Conservation (phyloP, 192 early-diverging fungal genomes). For the Chytriomyces sp. region DNA sequence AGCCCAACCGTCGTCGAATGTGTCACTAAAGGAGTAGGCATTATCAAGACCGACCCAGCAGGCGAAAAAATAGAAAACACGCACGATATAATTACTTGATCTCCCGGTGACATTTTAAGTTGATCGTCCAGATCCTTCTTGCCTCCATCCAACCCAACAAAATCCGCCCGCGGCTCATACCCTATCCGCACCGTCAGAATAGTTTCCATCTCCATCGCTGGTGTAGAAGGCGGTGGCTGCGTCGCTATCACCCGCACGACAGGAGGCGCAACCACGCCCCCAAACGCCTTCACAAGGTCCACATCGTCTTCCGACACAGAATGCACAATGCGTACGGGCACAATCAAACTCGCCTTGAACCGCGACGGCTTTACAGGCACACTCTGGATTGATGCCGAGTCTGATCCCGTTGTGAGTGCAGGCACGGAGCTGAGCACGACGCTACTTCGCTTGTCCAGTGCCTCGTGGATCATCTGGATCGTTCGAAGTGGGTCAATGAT, state of each 20-base stretch:
- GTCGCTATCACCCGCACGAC: not conserved
- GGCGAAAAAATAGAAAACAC: not conserved
- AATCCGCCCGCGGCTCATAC: constrained; percentile 13
- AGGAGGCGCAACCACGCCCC: not conserved
- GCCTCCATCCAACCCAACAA: not conserved
- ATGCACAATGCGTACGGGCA: constrained; percentile 17
- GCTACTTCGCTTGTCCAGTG: constrained; percentile 19
- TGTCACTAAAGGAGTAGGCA: constrained; percentile 4
- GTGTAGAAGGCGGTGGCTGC: not conserved
- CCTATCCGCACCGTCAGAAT: constrained; percentile 19
- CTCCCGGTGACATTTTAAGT: constrained; percentile 16
- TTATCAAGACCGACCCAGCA: not conserved
- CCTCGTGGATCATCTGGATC: constrained; percentile 29
- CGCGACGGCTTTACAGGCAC: not conserved
- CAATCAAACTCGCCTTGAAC: constrained; percentile 28
- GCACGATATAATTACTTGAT: constrained; percentile 21
- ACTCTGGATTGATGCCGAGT: not conserved
- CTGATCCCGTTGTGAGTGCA: not conserved
- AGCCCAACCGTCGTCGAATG: constrained; percentile 35
- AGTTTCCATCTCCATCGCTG: not conserved
- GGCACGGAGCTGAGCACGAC: not conserved
- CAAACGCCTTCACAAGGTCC: constrained; percentile 17
- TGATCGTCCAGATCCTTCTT: constrained; percentile 12
- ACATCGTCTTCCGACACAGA: constrained; percentile 6
- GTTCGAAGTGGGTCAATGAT: constrained; percentile 25